These are phyloP conservation scores for Metschnikowia matae DNA, from an alignment of 805 yeast genomes.

Conservation along the genomic window DNA sequence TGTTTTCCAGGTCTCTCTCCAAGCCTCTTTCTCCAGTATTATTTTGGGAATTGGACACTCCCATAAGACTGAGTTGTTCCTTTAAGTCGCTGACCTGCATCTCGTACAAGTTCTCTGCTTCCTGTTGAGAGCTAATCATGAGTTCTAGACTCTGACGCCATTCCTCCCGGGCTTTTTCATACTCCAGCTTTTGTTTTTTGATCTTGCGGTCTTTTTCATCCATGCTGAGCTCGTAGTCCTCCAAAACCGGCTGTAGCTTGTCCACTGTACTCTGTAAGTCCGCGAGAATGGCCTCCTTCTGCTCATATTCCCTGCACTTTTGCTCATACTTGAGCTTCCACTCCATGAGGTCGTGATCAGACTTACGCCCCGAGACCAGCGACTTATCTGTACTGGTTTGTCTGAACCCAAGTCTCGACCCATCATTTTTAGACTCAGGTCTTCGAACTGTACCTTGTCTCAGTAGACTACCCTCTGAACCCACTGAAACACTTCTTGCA, in stretches of 20 bases:
- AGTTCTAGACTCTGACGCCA: conserved; percentile 55
- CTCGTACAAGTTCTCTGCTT: conserved; percentile 47
- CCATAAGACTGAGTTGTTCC: conserved; percentile 10
- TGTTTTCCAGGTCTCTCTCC: too few relatives aligned
- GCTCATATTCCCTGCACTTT: conserved; percentile 29
- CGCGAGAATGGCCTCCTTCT: conserved; percentile 42
- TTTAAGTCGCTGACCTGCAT: conserved; percentile 40
- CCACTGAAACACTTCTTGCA: neutral
- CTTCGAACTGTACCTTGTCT: neutral
- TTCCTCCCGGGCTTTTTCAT: conserved; percentile 55
- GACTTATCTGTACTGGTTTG: neutral
- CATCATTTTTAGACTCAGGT: neutral
- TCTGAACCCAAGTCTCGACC: neutral
- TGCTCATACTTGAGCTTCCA: conserved; percentile 8
- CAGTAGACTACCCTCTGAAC: neutral
- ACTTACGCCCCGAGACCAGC: neutral
- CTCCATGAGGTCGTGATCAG: conserved; percentile 1
- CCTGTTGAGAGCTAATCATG: conserved; percentile 51
- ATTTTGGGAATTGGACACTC: neutral
- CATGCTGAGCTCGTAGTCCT: conserved; percentile 43
- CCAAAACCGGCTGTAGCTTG: conserved; percentile 45
- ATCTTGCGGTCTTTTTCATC: conserved; percentile 44
- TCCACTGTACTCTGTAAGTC: conserved; percentile 47
- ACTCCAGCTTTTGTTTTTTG: conserved; percentile 42
- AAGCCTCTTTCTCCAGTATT: too few relatives aligned